Evolutionary conservation across 768 basidiomycete species (phyloP).

Genomic region (Mycena maculata): DNA sequence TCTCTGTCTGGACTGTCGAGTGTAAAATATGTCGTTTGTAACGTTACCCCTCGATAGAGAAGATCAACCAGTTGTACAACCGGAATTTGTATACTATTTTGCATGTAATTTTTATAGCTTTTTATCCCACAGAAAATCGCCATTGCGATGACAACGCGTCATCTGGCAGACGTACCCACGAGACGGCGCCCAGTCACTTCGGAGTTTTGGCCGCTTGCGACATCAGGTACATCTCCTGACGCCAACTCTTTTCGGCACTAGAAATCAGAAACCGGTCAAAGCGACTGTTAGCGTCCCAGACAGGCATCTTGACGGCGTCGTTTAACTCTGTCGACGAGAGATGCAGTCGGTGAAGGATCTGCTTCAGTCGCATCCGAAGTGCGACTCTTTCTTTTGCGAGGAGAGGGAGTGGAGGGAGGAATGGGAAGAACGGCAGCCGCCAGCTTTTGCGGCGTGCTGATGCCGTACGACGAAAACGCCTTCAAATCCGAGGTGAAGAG

Average conservation of each 20-base stretch:
- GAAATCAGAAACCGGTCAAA: conserved; percentile 3
- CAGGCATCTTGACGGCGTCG: conserved; percentile 43
- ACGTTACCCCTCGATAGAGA: too few relatives aligned
- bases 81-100: not conserved
- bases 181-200: too few relatives aligned
- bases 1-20: not conserved
- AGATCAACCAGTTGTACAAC: too few relatives aligned
- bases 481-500: conserved; percentile 82
- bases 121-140: not conserved
- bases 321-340: conserved; percentile 58
- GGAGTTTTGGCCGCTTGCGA: too few relatives aligned
- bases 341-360: conserved; percentile 28
- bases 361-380: not conserved
- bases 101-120: not conserved
- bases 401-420: conserved; percentile 43
- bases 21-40: not conserved
- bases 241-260: too few relatives aligned
- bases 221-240: too few relatives aligned
- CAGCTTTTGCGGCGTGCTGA: conserved; percentile 41
- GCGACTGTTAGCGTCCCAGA: not conserved
- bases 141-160: conserved; percentile 1
- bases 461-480: conserved; percentile 71
- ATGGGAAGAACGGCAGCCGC: conserved; percentile 44
- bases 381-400: conserved; percentile 46
- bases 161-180: not conserved